Percentiles rank a stretch among this genome's conserved stretches.
Evolutionary conservation across 2,329 filamentous ascomycete species (phyloP).

Genomic region (Neofusicoccum ribis): DNA sequence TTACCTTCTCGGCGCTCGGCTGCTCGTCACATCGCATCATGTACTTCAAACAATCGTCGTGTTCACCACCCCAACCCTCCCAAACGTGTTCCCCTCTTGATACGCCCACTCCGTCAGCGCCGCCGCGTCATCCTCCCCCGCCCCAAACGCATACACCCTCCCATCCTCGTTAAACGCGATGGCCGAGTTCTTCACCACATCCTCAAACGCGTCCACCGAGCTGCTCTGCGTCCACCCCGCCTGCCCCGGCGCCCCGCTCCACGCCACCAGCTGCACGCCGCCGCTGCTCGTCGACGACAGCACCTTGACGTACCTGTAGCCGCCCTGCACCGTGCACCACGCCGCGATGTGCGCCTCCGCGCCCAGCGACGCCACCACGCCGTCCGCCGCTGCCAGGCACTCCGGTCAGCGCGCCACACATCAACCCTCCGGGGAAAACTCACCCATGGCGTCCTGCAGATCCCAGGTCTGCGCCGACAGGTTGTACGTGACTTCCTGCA

Average conservation of each 20-base stretch:
- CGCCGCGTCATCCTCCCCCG: conserved; percentile 33
- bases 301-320: background rate
- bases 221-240: background rate
- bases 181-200: conserved; percentile 21
- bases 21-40: conserved; percentile 22
- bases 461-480: background rate
- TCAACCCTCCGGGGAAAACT: background rate
- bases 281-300: background rate
- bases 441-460: background rate
- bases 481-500: background rate
- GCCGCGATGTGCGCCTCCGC: background rate
- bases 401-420: background rate
- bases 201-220: background rate
- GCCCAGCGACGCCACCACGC: background rate
- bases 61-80: conserved; percentile 33
- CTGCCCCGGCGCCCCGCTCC: background rate
- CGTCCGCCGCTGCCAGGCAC: background rate
- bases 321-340: background rate
- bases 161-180: conserved; percentile 32
- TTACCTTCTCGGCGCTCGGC: no score
- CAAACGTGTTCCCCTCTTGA: conserved; percentile 36
- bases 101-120: conserved; percentile 38
- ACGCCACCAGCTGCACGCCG: background rate
- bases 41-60: conserved; percentile 32
- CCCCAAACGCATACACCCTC: conserved; percentile 31